Base-by-base conservation (phyloP, 768 basidiomycete species). In the Pleurotus pulmonarius region DNA sequence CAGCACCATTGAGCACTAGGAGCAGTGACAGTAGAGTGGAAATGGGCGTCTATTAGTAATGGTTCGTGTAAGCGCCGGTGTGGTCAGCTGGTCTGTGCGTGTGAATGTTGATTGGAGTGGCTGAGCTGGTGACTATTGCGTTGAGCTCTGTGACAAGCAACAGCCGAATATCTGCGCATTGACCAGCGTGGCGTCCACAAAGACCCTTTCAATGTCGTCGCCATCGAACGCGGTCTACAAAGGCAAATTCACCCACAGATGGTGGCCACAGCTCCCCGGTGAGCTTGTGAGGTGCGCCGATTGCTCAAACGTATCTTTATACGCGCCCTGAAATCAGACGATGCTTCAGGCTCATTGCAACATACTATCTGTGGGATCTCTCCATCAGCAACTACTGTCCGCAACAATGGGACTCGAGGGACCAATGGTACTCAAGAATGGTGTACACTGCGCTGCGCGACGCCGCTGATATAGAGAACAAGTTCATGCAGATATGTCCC, bases 371-470 rank as follows among this genome's bases (percentile, higher is more conserved):
- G 38, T 76, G 68, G 75, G 81, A 77, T 65, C 70, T 66, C 60
- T 69, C 80, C 22, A 64, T 66, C 0, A 68, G 65, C 5, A 73
- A 63, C 26, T 80, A 82, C 61, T 76, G 71, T 60, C 86, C 86
- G 2, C 70, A 72, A 61, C 63, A 69, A 64, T 68, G 76, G 75
- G 78, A 80, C n/a, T 56, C 67, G 43, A 78, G 75, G 55, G 79
- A 83, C 46, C 66, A 73, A 12, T 89, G 86, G 87, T 79, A 81
- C 44, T 75, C 77, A 8, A 74, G 85, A 58, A 81, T 87, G 70
- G 79, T 85, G 1, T 90, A 81, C 66, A 75, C 77, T 9, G 73
- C 77, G 46, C 68, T 89, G 61, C 85, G 87, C 66, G 85, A 88
- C 73, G 79, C 82, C 16, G 67, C 71, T 20, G 79, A 83, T 9